Conservation (phyloP, 2,329 filamentous ascomycete genomes). For the Penicillium sp. region DNA sequence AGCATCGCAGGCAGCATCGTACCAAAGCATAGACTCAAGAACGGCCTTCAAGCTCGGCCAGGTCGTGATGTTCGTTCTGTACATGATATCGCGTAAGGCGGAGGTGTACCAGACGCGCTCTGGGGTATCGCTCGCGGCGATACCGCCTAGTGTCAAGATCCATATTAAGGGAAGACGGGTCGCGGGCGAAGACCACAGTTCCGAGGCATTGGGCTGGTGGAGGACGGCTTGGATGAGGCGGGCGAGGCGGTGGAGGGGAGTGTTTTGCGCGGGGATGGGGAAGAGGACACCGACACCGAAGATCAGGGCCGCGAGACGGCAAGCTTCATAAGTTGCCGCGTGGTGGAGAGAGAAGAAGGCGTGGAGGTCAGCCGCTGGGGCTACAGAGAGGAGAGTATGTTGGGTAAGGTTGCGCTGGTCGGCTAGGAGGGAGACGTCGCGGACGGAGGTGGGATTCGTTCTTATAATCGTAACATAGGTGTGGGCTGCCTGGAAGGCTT, state of each 20-base stretch:
- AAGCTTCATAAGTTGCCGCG: slow-evolving; percentile 36
- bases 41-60: slow-evolving; percentile 31
- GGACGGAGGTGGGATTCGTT: slow-evolving; percentile 19
- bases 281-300: slow-evolving; percentile 44
- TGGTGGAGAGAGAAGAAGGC: slow-evolving; percentile 21
- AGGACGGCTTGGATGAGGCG: slow-evolving; percentile 30
- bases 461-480: slow-evolving; percentile 35
- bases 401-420: slow-evolving; percentile 46
- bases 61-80: slow-evolving; percentile 19
- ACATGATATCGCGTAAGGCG: slow-evolving; percentile 24
- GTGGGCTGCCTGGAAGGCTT: slow-evolving; percentile 34
- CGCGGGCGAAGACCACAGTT: slow-evolving; percentile 29
- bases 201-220: slow-evolving; percentile 18
- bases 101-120: slow-evolving; percentile 38
- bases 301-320: slow-evolving; percentile 38
- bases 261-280: slow-evolving; percentile 41
- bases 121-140: slow-evolving; percentile 35
- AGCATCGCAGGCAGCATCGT: slow-evolving; percentile 36
- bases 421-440: slow-evolving; percentile 28
- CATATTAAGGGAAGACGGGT: slow-evolving; percentile 36
- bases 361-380: slow-evolving; percentile 25
- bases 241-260: slow-evolving; percentile 36
- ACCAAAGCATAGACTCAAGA: slow-evolving; percentile 37
- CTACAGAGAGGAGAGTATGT: slow-evolving; percentile 36
- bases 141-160: slow-evolving; percentile 41